Percentiles rank a stretch among this genome's conserved stretches.
These are phyloP conservation scores for Oryza punctata DNA, from an alignment of 176 grass and related monocot genomes.

Conservation along the genomic window DNA sequence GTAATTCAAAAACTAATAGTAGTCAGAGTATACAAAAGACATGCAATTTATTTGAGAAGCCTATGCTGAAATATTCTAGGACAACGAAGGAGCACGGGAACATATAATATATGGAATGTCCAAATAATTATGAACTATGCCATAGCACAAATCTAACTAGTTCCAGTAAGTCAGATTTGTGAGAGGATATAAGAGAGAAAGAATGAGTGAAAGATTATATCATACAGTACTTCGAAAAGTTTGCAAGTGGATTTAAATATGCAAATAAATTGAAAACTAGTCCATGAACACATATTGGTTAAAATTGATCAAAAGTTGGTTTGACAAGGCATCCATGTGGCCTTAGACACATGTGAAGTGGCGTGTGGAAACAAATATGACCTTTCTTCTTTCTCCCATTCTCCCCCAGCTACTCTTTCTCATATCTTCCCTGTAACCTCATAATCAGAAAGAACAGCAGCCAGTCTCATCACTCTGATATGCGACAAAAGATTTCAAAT, in stretches of 20 bases:
- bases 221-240: not conserved
- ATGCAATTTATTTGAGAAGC: constrained; percentile 18
- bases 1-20: not conserved
- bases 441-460: not conserved
- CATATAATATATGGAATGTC: constrained; percentile 21
- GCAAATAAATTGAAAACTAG: not conserved
- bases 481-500: no score
- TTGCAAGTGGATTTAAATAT: not conserved
- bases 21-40: constrained; percentile 8
- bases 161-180: constrained; percentile 16
- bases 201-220: not conserved
- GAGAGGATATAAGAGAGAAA: not conserved
- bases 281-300: not conserved
- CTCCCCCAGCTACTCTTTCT: not conserved
- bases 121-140: constrained; percentile 9
- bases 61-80: not conserved
- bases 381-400: no score
- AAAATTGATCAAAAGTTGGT: not conserved
- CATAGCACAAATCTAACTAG: not conserved
- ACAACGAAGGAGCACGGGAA: not conserved
- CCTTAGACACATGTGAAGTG: not conserved
- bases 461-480: not conserved
- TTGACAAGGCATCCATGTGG: not conserved
- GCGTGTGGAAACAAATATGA: no score
- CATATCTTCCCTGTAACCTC: not conserved